Evolutionary conservation across 257 asterid genomes (phyloP).

Genomic region (Solanum bukasovii): DNA sequence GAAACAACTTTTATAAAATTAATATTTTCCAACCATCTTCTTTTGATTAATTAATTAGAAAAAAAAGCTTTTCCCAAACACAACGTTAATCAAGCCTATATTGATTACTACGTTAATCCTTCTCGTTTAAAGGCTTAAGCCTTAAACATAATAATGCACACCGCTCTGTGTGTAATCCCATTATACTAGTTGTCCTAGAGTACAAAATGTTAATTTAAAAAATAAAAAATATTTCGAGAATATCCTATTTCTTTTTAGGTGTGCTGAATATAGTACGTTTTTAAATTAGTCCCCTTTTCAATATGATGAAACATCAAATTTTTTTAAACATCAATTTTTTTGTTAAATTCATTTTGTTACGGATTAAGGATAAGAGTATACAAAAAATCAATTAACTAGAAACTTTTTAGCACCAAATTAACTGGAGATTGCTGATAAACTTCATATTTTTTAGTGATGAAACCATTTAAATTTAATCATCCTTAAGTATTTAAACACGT

Average conservation of each 20-base stretch:
- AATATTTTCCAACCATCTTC: not conserved
- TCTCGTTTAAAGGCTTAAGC: not conserved
- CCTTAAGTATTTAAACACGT: no score
- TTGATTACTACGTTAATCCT: not conserved
- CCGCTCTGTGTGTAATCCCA: not conserved
- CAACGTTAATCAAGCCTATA: not conserved
- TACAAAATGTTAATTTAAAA: not conserved
- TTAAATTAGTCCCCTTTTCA: not conserved
- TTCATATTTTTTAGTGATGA: not conserved
- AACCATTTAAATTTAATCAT: no score
- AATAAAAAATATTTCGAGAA: not conserved
- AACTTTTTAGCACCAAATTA: no score
- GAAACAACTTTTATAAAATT: not conserved
- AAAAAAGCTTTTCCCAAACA: slow-evolving; percentile 3
- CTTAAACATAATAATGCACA: not conserved
- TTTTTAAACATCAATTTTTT: no score
- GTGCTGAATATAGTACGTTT: not conserved
- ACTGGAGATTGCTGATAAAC: no score
- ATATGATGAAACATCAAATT: no score
- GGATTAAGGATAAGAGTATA: not conserved
- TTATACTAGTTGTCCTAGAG: not conserved
- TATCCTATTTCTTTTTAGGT: not conserved
- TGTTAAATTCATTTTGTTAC: not conserved
- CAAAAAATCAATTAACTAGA: no score
- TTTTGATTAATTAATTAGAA: not conserved